Base-by-base conservation (phyloP, 495 filamentous ascomycete genomes). In the Penicillium subrubescens region DNA sequence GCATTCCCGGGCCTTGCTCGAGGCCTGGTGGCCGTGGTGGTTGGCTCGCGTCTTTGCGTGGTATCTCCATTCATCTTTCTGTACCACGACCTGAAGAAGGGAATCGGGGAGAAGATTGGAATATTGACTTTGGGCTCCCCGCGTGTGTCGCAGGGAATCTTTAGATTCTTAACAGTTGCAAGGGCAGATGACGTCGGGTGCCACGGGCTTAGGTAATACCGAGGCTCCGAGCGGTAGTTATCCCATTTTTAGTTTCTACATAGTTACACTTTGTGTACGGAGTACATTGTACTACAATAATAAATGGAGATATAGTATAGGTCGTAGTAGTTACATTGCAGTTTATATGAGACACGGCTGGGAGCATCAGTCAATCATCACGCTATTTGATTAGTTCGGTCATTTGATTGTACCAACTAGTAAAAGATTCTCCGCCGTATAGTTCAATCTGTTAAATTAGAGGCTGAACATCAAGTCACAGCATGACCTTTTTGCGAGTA, bases 31-130 rank as follows among this genome's bases (percentile, higher is more conserved):
- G 53, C 31, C 15, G 31, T 54, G 10, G 29, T 35, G 6, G 19
- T 37, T 8, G 64, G 55, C 8, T 57, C 34, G 12, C 34, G 12
- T 1, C 53, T 39, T 39, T 51, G 44, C 23, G 62, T 27, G 34
- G 29, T 34, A n/a, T 60, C 43, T 55, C 67, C 67, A 46, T 70
- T 65, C 67, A 70, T 70, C 29, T 23, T 39, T 56, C 37, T 8
- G 19, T 10, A 23, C 31, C 19, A 39, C 29, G n/a, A 35, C 29
- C 4, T 12, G 34, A 31, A 25, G 33, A 15, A 11, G 8, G 35
- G 53, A 29, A 29, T 2, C 15, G 53, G 17, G 31, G 53, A 11
- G 29, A 35, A n/a, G 33, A 56, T 35, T 23, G 1, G 7, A 39
- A 39, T 21, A 56, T 14, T 17, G 17, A 12, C 5, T 8, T 34